These are phyloP conservation scores for Arachis monticola DNA, from an alignment of 331 rosid genomes.

Conservation along the genomic window DNA sequence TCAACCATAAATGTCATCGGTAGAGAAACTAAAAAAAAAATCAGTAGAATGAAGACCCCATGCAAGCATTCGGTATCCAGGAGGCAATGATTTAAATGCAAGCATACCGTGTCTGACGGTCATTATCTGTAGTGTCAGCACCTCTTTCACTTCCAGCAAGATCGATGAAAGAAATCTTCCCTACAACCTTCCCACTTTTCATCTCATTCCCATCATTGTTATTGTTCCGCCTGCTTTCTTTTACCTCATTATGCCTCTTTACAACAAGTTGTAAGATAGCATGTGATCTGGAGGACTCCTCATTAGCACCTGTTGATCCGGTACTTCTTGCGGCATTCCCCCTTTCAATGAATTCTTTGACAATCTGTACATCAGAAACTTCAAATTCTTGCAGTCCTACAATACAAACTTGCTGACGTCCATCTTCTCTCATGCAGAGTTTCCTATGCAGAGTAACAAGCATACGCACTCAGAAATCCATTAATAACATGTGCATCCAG, in stretches of 20 bases:
- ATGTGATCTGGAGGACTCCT: constrained; percentile 98
- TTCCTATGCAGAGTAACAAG: constrained; percentile 60
- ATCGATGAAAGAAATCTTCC: constrained; percentile 97
- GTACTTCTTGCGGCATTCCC: constrained; percentile 96
- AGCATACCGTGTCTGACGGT: constrained; percentile 89
- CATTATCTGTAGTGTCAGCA: constrained; percentile 99
- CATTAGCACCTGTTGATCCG: constrained; percentile 99
- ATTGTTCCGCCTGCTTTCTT: constrained; percentile 73
- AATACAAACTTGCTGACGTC: constrained; percentile 97
- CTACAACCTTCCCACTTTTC: constrained; percentile 85
- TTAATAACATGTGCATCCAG: not conserved
- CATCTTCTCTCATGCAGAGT: constrained; percentile 99
- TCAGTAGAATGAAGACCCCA: constrained; percentile 14
- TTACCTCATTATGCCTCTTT: constrained; percentile 88
- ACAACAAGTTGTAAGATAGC: constrained; percentile 93
- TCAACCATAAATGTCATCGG: not conserved
- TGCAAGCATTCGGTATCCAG: constrained; percentile 19
- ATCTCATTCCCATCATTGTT: constrained; percentile 80
- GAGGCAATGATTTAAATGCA: not conserved
- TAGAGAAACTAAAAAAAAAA: not conserved
- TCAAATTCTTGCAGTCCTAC: constrained; percentile 99
- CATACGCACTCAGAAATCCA: constrained; percentile 36
- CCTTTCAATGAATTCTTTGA: constrained; percentile 89
- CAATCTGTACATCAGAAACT: constrained; percentile 95
- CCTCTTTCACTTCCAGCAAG: constrained; percentile 99